Percentiles rank a stretch among this genome's conserved stretches.
Evolutionary conservation across 1,139 yeast genomes (phyloP).

Genomic region (Zygotorulaspora mrakii): DNA sequence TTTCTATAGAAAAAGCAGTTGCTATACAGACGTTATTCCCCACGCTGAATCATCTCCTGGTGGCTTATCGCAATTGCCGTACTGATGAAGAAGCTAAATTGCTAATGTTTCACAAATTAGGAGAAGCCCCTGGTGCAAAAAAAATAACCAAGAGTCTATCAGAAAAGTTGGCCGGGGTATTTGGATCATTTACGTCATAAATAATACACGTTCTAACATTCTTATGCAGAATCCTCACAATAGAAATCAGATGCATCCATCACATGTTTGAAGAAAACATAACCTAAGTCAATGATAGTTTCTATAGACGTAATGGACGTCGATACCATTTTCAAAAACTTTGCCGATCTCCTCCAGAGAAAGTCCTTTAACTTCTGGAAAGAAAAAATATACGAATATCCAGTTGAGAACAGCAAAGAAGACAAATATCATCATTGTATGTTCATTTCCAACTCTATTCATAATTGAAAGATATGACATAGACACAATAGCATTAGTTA

Average conservation of each 20-base stretch:
- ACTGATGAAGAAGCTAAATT: conserved; percentile 40
- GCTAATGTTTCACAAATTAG: conserved; percentile 46
- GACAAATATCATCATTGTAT: conserved; percentile 42
- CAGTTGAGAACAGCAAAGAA: conserved; percentile 40
- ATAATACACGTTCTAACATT: not conserved
- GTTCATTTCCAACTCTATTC: conserved; percentile 34
- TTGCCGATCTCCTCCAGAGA: conserved; percentile 44
- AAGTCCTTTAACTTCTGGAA: conserved; percentile 49
- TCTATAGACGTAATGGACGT: conserved; percentile 37
- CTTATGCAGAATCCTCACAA: not conserved
- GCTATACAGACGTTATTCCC: conserved; percentile 53
- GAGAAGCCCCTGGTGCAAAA: conserved; percentile 55
- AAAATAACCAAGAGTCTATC: conserved; percentile 59
- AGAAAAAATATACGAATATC: conserved; percentile 42
- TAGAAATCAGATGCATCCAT: not conserved
- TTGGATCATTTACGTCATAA: conserved; percentile 40
- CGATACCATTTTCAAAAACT: conserved; percentile 42
- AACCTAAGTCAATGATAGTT: conserved; percentile 26
- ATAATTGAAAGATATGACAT: conserved; percentile 41
- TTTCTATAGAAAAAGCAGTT: conserved; percentile 79
- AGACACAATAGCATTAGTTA: conserved; percentile 42
- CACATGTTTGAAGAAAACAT: not conserved
- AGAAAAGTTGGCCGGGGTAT: conserved; percentile 55
- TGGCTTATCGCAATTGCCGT: conserved; percentile 40
- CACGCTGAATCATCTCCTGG: conserved; percentile 31